Base-by-base conservation (phyloP, 495 filamentous ascomycete genomes). In the Astrothelium subdiscretum region DNA sequence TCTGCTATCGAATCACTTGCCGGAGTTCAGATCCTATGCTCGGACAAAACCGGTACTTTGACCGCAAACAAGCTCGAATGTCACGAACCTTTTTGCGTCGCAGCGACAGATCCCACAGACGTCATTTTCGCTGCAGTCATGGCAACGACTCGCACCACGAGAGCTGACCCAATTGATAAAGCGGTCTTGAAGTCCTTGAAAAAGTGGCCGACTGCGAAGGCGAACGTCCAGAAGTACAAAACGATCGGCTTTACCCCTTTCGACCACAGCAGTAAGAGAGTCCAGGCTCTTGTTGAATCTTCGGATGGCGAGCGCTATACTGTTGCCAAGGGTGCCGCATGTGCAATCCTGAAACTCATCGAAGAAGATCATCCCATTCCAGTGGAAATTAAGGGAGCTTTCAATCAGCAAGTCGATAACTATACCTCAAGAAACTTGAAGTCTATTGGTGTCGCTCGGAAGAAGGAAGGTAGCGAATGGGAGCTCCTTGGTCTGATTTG, bases 21-120 rank as follows among this genome's bases (percentile, higher is more conserved):
- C 69, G 83, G 91, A 80, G 91, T 95, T 62, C 90, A 96, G 78
- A 95, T 96, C 73, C 85, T 96, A 65, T 97, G 92, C 81, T 97
- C 92, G 48, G 92, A 97, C 79, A 97, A 97, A 81, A 95, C 90
- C 1, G 90, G 90, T 86, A 95, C 86, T 62, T 75, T 96, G 65
- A 96, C 91, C 69, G 92, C 91, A 78, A 96, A 96, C 80, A 92
- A 91, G 75, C 82, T 96, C 20, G 90, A 89, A 40, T 81, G 95
- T 59, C 79, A 85, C 57, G 91, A 95, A 67, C 91, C 91, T 32
- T 96, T 85, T 77, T 89, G 86, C 57, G 85, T 91, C 32, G 77
- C 81, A 63, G 90, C 90, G 68, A 84, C 92, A 58, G 86, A 89
- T 64, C 78, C 84, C 42, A 85, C 91, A 70, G 89, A 95, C 61